Evolutionary conservation across 2,329 filamentous ascomycete species (phyloP), one percentile per base, ranked within the genome.

Genomic region (Diplodia corticola): DNA sequence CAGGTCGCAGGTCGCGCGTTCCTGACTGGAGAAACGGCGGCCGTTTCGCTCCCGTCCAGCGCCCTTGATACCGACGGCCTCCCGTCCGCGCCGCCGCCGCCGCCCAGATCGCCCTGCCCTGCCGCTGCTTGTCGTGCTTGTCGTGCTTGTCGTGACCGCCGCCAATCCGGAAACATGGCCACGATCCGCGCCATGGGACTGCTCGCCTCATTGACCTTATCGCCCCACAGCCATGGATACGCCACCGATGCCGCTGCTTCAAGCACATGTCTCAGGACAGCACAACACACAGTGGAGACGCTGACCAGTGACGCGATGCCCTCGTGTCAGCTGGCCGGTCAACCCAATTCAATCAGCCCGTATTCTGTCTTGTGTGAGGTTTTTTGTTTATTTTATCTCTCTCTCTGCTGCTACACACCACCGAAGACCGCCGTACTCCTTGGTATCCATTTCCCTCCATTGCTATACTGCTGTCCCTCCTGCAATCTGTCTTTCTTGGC

Each of bases 21-120:
- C n/a, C n/a, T n/a, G 10, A 12, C 10, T 35, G 54, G 54, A 40
- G 55, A 60, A 60, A 60, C 57, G 22, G 40, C 57, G 57, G 40
- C 15, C 28, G 57, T 61, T 35, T 61, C 57, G 57, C 26, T 15
- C 5, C 37, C 17, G 37, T 30, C 24, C 22, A 24, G 37, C 54
- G 22, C 22, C 12, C 24, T 26, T 35, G 55, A 60, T 60, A 60
- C 55, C 55, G 44, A 28, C 28, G 33, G 7, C 37, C 40, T 44
- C 12, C 40, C 40, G 40, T 30, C 55, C 55, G 55, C 26, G 15
- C 37, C 37, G 15, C 22, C 26, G 15, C 37, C 37, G 15, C 22
- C 37, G 15, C 17, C 17, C 5, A 20, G 55, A 46, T 59, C 37
- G 53, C 22, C 53, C 22, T 2, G 20, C 13, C 3, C n/a, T n/a